Base-by-base conservation (phyloP, 2,329 filamentous ascomycete genomes). In the Herpotrichia juniperi region DNA sequence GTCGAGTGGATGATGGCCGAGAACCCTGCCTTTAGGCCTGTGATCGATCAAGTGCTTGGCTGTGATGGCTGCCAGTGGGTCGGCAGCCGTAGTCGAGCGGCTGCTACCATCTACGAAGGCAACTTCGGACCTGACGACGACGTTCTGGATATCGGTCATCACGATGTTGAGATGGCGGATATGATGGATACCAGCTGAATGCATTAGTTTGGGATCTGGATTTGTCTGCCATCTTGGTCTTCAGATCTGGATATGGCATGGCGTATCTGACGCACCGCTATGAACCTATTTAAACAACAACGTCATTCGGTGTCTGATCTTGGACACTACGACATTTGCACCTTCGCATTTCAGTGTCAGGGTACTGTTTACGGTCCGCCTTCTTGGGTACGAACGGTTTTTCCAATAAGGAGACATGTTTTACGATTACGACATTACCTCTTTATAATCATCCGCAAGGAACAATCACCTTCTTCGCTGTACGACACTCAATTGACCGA, bases 61-160 rank as follows among this genome's bases (percentile, higher is more conserved):
- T 83, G 87, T 1, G 85, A 87, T 43, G 91, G 91, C 21, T 82
- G 96, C 46, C 83, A 82, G 55, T 99, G 94, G 90, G 88, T 96
- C 26, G 83, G 87, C 48, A 78, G 80, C 45, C 87, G 92, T 56
- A 87, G 92, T 49, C 87, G 89, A 49, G 90, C 92, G 10, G 90
- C 92, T 39, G 94, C 94, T n/a, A 97, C 92, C 0, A 87, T 99
- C 47, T 99, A 90, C 64, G 94, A 99, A 76, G 94, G 94, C 57
- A 94, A 91, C 71, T 99, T 93, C 89, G 94, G 94, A 3, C 93
- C 93, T 26, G 83, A 83, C 21, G 87, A 87, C 58, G 83, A 87
- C 56, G 78, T 86, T 17, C 76, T 86, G 48, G 61, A 59, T 77
- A 79, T 80, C 61, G 79, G 82, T 7, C 64, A 74, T 37, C 51